Base-by-base conservation (phyloP, 768 basidiomycete species). In the Pseudohyphozyma bogoriensis region DNA sequence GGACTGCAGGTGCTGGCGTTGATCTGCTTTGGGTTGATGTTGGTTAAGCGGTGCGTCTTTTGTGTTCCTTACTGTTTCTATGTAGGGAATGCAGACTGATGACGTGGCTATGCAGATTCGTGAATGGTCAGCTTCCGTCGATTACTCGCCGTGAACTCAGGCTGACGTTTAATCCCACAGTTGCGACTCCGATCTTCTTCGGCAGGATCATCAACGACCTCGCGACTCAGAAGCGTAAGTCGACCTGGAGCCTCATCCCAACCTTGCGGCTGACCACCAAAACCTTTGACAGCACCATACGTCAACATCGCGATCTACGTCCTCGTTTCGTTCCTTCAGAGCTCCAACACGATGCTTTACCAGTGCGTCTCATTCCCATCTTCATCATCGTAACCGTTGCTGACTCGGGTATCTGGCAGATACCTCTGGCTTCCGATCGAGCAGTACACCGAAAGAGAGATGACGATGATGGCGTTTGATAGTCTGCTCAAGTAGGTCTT, bases 361-460 rank as follows among this genome's bases (percentile, higher is more conserved):
- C 53, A n/a, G 39, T 37, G 16, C 37, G 51, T 54, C 13, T 20
- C 26, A 13, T 29, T 36, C 31, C 22, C 2, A 1, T 32, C 29
- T 31, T 22, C 26, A 3, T 8, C 5, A 5, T 35, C 32, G 32
- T 31, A 49, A 7, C 22, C 13, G 2, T 22, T 10, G 33, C 24
- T 35, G 2, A n/a, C 22, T 13, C n/a, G 13, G 24, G n/a, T n/a
- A 18, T 12, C 6, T 11, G 24, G 22, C 54, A 47, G 85, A 82
- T 76, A 80, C 33, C 77, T 89, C 4, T 92, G 89, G 86, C 80
- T 85, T 3, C 87, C 89, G 2, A 85, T 97, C 45, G 86, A 89
- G 81, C 61, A 63, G 46, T 63, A 51, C 58, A 40, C 36, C 11
- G 65, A 64, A 52, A 36, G 66, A 84, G 87, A 88, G 73, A 91